Evolutionary conservation across 2,329 filamentous ascomycete genomes (phyloP), one percentile per base, ranked within the genome.

Genomic region (Microdochium trichocladiopsis): DNA sequence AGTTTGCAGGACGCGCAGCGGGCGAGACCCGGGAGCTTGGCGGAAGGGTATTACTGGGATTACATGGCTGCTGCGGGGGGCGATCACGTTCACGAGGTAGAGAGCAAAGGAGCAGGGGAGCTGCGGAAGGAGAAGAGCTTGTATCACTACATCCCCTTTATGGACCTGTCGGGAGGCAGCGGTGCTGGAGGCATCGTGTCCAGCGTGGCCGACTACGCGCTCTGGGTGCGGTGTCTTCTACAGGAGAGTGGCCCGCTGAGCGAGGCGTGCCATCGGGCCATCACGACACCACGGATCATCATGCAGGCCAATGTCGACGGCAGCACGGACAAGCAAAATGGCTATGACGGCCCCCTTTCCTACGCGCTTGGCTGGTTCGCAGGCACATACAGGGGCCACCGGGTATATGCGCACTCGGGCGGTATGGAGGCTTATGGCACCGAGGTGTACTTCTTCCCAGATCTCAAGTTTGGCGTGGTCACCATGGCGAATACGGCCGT

Each of bases 161-260:
- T 61, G 56, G 50, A 49, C 47, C 52, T 67, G 12, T 50, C 62
- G 3, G 24, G 69, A 65, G 58, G 55, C 24, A 67, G 68, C 55
- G 73, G 72, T 12, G 72, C 73, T 1, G 73, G 72, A 1, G 66
- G 62, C 11, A 61, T 72, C 47, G 63, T 80, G 22, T 75, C 72
- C 22, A 77, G 69, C 48, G 75, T 75, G 1, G 50, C 67, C 8
- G 78, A 82, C 63, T 81, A 78, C 58, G 61, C 69, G 2, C 73
- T 71, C 57, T 84, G 79, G 79, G 57, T 80, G 2, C 64, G 66
- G 24, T 75, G 72, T 21, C 63, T 81, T 23, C 62, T 83, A 23
- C 59, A 68, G n/a, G 60, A 58, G 33, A 61, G 63, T 2, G 63
- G 60, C 14, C 69, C 71, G 2, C 56, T 77, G 25, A 63, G 68